Conservation (phyloP, 1,284 basidiomycete genomes). For the Apiotrichum laibachii region DNA sequence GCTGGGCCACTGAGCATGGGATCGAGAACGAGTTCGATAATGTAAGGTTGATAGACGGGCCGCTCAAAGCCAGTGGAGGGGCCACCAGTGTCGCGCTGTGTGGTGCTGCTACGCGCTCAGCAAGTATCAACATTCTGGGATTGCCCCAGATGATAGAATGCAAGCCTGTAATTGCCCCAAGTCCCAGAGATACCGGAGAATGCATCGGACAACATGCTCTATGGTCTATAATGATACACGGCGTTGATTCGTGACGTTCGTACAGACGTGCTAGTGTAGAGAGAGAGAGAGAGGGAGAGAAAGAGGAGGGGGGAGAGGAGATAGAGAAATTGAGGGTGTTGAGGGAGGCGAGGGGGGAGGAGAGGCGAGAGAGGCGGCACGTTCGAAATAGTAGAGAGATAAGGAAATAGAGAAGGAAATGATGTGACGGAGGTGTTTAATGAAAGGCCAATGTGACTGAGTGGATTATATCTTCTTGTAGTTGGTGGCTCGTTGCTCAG, state of each 20-base stretch:
- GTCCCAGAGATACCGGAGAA: slow-evolving; percentile 1
- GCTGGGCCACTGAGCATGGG: no score
- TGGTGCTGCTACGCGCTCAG: no score
- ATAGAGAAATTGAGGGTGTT: neutral
- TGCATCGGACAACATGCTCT: slow-evolving; percentile 9
- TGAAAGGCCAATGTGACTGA: no score
- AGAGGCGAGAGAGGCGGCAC: neutral
- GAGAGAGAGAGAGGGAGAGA: neutral
- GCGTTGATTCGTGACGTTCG: neutral
- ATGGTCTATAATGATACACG: slow-evolving; percentile 9
- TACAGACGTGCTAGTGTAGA: slow-evolving; percentile 2
- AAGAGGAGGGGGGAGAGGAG: neutral
- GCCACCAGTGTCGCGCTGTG: no score
- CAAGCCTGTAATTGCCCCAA: neutral
- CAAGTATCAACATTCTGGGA: neutral
- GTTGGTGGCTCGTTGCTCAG: no score
- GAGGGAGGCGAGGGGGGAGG: neutral
- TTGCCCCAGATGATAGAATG: no score
- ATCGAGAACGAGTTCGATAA: no score
- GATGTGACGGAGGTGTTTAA: no score
- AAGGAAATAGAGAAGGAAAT: neutral
- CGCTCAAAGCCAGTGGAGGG: no score
- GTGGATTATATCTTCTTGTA: no score
- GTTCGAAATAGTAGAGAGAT: neutral
- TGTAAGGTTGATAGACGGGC: no score